phyloP scores from a whole-genome alignment of 2,329 filamentous ascomycete species.

The Colletotrichum cordylinicola region DNA sequence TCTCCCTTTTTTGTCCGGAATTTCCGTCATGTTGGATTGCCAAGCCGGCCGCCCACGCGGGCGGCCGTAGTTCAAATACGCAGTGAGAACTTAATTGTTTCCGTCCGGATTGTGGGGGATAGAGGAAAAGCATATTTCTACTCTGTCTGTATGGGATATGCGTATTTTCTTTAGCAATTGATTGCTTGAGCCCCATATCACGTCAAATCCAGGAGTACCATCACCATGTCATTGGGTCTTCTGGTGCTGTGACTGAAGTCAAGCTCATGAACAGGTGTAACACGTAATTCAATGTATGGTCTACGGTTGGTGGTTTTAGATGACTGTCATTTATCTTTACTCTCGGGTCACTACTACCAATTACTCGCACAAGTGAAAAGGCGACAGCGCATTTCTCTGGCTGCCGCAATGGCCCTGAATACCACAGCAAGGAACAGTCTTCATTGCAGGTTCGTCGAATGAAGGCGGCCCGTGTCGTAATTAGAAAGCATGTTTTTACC shows the following conservation, averaged over 20 bases:
- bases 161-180: neutral
- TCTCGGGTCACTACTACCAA: neutral
- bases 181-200: neutral
- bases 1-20: neutral
- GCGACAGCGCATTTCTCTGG: rapidly evolving
- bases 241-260: neutral
- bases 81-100: neutral
- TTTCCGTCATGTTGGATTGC: neutral
- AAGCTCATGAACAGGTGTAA: neutral
- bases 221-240: neutral
- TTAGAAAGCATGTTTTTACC: neutral
- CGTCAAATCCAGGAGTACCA: too few relatives aligned
- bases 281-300: neutral
- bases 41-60: neutral
- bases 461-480: neutral
- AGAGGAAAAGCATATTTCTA: neutral
- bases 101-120: neutral
- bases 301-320: neutral
- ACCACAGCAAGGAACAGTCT: neutral
- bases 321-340: neutral
- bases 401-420: neutral
- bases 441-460: neutral
- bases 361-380: neutral
- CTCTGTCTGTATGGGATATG: neutral
- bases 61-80: neutral